phyloP scores from a whole-genome alignment of 2,329 filamentous ascomycete species.

The Alternaria sp. region DNA sequence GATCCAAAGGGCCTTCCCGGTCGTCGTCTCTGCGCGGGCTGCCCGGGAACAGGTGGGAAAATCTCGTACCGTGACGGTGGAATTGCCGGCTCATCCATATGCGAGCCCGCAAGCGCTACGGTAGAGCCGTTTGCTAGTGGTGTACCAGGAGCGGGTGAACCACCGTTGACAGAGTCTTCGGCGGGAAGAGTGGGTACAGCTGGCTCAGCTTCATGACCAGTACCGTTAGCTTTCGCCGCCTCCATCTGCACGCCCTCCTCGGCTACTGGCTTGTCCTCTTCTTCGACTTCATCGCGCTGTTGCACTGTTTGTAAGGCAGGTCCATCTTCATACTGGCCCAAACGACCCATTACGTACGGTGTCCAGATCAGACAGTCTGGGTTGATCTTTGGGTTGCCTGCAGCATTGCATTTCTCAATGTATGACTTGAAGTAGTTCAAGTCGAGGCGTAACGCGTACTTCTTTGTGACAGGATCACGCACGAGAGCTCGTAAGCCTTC shows the following conservation, averaged over 20 bases:
- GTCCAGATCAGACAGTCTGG: slow-evolving; percentile 88
- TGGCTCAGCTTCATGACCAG: slow-evolving; percentile 24
- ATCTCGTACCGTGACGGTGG: slow-evolving; percentile 78
- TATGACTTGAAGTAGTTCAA: slow-evolving; percentile 85
- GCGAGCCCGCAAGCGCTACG: slow-evolving; percentile 41
- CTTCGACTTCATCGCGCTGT: slow-evolving; percentile 76
- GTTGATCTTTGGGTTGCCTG: slow-evolving; percentile 86
- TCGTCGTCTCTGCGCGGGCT: slow-evolving; percentile 46
- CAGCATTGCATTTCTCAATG: slow-evolving; percentile 86
- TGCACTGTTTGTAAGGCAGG: slow-evolving; percentile 86
- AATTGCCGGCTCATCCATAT: slow-evolving; percentile 58
- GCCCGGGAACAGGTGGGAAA: slow-evolving; percentile 72
- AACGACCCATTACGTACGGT: slow-evolving; percentile 93
- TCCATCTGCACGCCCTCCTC: slow-evolving; percentile 57
- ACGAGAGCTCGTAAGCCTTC: slow-evolving; percentile 90
- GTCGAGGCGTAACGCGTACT: slow-evolving; percentile 90
- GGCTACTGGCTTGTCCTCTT: slow-evolving; percentile 52
- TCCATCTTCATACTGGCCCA: slow-evolving; percentile 82
- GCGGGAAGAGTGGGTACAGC: slow-evolving; percentile 33
- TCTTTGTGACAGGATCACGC: slow-evolving; percentile 84
- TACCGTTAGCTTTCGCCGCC: slow-evolving; percentile 38
- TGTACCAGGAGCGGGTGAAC: slow-evolving; percentile 44
- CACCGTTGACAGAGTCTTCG: slow-evolving; percentile 43
- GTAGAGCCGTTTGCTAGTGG: slow-evolving; percentile 46
- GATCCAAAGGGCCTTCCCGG: slow-evolving; percentile 51